phyloP scores from a whole-genome alignment of 1,284 basidiomycete species.

The Fomitopsis schrenkii region DNA sequence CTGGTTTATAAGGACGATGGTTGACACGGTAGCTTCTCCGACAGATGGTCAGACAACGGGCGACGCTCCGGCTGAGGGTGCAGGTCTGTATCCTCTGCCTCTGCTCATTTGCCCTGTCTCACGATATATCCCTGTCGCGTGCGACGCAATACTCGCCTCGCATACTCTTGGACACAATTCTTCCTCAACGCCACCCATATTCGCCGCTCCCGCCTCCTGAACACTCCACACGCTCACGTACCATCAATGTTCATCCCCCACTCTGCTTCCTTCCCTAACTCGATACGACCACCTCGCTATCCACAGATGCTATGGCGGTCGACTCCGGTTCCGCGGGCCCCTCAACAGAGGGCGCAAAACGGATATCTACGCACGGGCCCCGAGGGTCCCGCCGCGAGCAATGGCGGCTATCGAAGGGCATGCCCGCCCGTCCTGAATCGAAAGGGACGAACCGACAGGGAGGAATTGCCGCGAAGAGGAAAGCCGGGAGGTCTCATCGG shows the following conservation, averaged over 20 bases:
- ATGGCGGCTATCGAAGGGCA: conserved; percentile 73
- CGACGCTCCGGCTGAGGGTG: conserved; percentile 19
- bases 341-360: conserved; percentile 25
- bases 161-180: neutral
- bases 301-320: conserved; percentile 50
- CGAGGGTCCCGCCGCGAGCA: conserved; percentile 66
- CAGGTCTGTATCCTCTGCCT: conserved; percentile 29
- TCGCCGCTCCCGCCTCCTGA: neutral
- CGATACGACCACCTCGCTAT: neutral
- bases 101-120: conserved; percentile 2
- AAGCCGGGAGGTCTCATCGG: conserved; percentile 64
- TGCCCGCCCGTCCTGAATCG: conserved; percentile 45
- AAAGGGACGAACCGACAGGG: conserved; percentile 68
- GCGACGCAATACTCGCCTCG: neutral
- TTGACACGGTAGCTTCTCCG: conserved; percentile 30
- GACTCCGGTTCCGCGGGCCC: conserved; percentile 33
- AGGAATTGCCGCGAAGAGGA: conserved; percentile 49
- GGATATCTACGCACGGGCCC: conserved; percentile 71
- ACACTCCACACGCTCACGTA: neutral
- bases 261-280: neutral
- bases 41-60: conserved; percentile 27
- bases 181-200: neutral
- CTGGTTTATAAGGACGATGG: conserved; percentile 7
- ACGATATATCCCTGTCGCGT: neutral
- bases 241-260: neutral